Conservation (phyloP, 2,329 filamentous ascomycete species). For the Xylariales sp. region DNA sequence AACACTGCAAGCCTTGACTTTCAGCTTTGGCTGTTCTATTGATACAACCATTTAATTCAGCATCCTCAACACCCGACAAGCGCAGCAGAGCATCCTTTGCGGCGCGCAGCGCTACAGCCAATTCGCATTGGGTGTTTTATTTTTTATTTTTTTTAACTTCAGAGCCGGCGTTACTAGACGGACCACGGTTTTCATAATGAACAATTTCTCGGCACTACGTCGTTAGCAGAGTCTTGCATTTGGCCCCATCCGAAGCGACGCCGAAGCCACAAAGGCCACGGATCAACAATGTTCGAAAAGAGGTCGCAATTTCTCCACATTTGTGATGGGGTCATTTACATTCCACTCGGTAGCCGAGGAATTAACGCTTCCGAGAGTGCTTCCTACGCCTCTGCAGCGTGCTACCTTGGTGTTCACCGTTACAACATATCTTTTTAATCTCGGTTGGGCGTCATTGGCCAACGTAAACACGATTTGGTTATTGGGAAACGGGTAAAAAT, state of each 20-base stretch:
- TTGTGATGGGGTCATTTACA: not conserved
- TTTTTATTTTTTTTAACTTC: conserved; percentile 7
- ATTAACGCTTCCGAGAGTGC: not conserved
- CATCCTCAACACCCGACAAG: conserved; percentile 36
- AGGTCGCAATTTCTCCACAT: conserved; percentile 3
- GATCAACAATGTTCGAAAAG: not conserved
- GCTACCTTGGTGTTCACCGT: conserved; percentile 11
- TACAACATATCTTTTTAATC: conserved; percentile 43
- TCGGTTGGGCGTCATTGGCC: conserved; percentile 43
- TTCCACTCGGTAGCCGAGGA: not conserved
- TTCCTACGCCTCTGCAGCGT: not conserved
- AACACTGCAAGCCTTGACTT: conserved; percentile 46
- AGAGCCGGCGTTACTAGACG: conserved; percentile 45
- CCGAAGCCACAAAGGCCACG: not conserved
- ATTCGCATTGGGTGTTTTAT: conserved; percentile 21
- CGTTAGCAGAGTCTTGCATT: conserved; percentile 12
- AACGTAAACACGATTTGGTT: conserved; percentile 38
- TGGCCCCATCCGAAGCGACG: conserved; percentile 6
- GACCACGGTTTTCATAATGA: conserved; percentile 23
- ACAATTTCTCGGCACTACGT: conserved; percentile 15
- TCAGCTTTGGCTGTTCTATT: conserved; percentile 42
- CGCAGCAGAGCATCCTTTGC: conserved; percentile 38
- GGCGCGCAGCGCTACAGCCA: conserved; percentile 25
- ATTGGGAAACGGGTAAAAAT: conserved; percentile 47
- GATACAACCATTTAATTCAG: conserved; percentile 50